Evolutionary conservation across 306 rosid genomes (phyloP), one percentile per base, ranked within the genome.

Genomic region (Purshia tridentata): DNA sequence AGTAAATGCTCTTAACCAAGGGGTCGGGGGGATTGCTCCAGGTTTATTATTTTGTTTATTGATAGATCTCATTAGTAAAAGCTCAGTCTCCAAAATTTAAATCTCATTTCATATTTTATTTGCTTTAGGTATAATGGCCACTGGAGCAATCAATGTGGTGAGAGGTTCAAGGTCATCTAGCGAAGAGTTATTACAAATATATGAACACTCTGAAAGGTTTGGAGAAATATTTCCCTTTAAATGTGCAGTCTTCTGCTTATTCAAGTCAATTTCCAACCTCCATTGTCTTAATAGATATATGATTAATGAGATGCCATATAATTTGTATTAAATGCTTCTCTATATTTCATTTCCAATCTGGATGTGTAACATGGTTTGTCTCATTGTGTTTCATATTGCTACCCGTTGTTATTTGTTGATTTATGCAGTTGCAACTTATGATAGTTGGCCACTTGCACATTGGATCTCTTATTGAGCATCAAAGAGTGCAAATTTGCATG

Each of bases 81-180:
- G 9, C 49, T 72, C 46, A 39, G 9, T 54, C 58, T 14, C 46
- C 50, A 19, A 39, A 48, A 2, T 53, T 55, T 76, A 45, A 51
- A 52, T 64, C 78, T 86, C 72, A 52, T 73, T 69, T 42, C 51
- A 44, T 81, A 53, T 54, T 65, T 65, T 67, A 42, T 77, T 79
- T 81, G 77, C 81, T 76, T 76, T 78, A 94, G 96, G 98, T 76
- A 94, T 89, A 76, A 89, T 94, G 97, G 96, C 97, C 50, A 78
- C 88, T 57, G 98, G 97, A 67, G 96, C 92, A 83, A 83, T 94
- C 81, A 88, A 94, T 76, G 98, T 91, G 52, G 97, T 89, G 62
- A 86, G 98, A 81, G 98, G 98, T 76, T 91, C 97, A 71, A 89
- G 98, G 81, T 94, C 98, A 56, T 88, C 98, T 4, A 79, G 35